Base-by-base conservation (phyloP, 2,329 filamentous ascomycete genomes). In the Hypoxylon sp. region DNA sequence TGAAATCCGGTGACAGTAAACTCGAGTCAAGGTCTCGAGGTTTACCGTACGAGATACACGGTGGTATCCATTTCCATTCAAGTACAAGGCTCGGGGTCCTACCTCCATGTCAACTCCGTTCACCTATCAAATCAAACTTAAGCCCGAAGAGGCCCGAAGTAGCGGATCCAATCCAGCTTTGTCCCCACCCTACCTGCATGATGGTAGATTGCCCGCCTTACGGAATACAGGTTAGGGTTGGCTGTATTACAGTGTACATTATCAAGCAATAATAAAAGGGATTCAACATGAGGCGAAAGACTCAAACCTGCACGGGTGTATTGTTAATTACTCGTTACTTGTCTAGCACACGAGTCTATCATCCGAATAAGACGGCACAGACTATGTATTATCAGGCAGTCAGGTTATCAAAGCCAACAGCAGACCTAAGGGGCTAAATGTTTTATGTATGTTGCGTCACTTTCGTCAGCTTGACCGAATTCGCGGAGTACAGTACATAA, bases 91-190 rank as follows among this genome's bases (percentile, higher is more conserved):
- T n/a, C n/a, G n/a, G n/a, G n/a, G n/a, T n/a, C n/a, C n/a, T n/a
- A n/a, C n/a, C n/a, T n/a, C n/a, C n/a, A n/a, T n/a, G n/a, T n/a
- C n/a, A n/a, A n/a, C n/a, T n/a, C n/a, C n/a, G n/a, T n/a, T n/a
- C n/a, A n/a, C n/a, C n/a, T n/a, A n/a, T n/a, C n/a, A n/a, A n/a
- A n/a, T n/a, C n/a, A n/a, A n/a, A 27, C 35, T 49, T 45, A 57
- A 57, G 31, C 34, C 46, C 55, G 51, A 57, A 25, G 42, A 46
- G n/a, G 21, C 30, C 55, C 55, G 43, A 55, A 30, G 42, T 43
- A 32, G 55, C 51, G 51, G 55, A 41, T 51, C 38, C 42, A 44
- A 38, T 31, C 23, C 21, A 27, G 12, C 12, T 5, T 17, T 16
- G 13, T 6, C 19, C 15, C 41, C 19, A 34, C 21, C n/a, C 31